Percentiles rank a stretch among this genome's conserved stretches.
Conservation (phyloP, 2,329 filamentous ascomycete species). For the Blastomyces parvus region DNA sequence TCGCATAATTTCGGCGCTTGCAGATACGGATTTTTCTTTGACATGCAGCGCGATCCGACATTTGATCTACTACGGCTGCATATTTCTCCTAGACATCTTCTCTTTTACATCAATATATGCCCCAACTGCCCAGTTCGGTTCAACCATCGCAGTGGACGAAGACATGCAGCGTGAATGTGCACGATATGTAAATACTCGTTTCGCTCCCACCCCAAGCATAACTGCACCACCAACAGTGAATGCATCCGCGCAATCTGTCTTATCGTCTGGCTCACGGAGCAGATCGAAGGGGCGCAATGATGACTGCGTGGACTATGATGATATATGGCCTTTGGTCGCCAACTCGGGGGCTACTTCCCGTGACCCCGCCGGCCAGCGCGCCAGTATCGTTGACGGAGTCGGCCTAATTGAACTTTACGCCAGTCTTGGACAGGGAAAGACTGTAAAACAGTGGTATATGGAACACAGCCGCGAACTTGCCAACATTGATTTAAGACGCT, state of each 20-base stretch:
- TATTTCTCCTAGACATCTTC: conserved; percentile 87
- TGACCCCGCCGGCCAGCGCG: conserved; percentile 14
- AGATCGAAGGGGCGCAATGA: conserved; percentile 10
- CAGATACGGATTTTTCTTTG: conserved; percentile 77
- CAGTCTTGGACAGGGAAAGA: conserved; percentile 70
- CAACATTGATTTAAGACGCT: conserved; percentile 75
- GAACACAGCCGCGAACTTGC: conserved; percentile 61
- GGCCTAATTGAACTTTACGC: conserved; percentile 72
- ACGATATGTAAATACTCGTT: conserved; percentile 61
- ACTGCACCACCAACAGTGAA: conserved; percentile 18
- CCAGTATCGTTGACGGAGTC: conserved; percentile 33
- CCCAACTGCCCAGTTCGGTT: conserved; percentile 64
- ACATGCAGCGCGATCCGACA: conserved; percentile 81
- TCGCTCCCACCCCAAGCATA: conserved; percentile 27
- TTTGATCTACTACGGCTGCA: conserved; percentile 83
- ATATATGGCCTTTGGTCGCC: conserved; percentile 37
- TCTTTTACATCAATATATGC: conserved; percentile 90
- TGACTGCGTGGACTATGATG: conserved; percentile 25
- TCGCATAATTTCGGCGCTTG: conserved; percentile 71
- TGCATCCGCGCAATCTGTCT: conserved; percentile 8
- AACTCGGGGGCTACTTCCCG: conserved; percentile 21
- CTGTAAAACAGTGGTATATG: conserved; percentile 78
- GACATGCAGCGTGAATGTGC: conserved; percentile 80
- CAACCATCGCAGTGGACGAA: conserved; percentile 62
- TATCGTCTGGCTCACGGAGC: conserved; percentile 1